Percentiles rank a stretch among this genome's conserved stretches.
phyloP scores from a whole-genome alignment of 805 yeast genomes.

The Nakazawaea ishiwadae region DNA sequence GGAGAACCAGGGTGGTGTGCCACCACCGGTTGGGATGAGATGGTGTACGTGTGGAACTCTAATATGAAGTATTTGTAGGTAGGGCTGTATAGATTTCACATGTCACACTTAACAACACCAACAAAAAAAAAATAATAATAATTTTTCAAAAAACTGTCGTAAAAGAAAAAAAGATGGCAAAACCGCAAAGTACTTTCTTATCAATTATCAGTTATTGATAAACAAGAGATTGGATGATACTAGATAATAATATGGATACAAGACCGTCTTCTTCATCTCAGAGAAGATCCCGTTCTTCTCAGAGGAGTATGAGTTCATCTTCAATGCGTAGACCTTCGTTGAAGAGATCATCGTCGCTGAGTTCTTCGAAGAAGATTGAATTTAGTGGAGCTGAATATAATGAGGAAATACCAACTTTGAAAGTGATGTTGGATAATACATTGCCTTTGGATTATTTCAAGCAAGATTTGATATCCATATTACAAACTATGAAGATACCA shows the following conservation, averaged over 20 bases:
- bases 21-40: conserved; percentile 95
- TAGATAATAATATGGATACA: too few species aligned
- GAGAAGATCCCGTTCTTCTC: conserved; percentile 4
- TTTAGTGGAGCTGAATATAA: background rate
- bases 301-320: conserved; percentile 1
- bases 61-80: conserved; percentile 22
- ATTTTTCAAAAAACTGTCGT: background rate
- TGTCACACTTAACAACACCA: too few species aligned
- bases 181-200: too few species aligned
- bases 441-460: conserved; percentile 83
- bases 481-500: conserved; percentile 60
- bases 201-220: too few species aligned
- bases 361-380: conserved; percentile 4
- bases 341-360: conserved; percentile 10
- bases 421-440: conserved; percentile 64
- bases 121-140: too few species aligned
- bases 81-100: too few species aligned
- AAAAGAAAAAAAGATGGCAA: too few species aligned
- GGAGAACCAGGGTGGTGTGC: conserved; percentile 96
- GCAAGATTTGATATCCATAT: conserved; percentile 66
- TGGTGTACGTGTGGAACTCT: conserved; percentile 85
- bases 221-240: too few species aligned
- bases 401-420: conserved; percentile 14
- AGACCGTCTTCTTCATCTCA: background rate
- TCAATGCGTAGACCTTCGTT: conserved; percentile 9